Percentiles rank a stretch among this genome's conserved stretches.
Conservation (phyloP, 805 yeast genomes). For the Ogataea chonburiensis region DNA sequence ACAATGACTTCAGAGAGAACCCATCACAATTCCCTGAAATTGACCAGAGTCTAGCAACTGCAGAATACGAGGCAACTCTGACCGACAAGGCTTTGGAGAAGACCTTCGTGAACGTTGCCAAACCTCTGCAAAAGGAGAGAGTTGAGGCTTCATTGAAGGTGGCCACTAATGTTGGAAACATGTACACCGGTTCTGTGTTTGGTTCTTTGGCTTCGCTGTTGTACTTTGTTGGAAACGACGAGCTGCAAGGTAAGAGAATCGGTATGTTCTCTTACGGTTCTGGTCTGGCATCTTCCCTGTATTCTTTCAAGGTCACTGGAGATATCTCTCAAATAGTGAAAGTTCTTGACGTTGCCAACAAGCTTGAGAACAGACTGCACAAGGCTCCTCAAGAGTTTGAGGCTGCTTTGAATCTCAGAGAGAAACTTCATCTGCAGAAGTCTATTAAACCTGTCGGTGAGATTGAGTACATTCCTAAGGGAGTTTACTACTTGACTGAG, state of each 20-base stretch:
- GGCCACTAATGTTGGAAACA: slow-evolving; percentile 97
- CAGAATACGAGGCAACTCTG: slow-evolving; percentile 75
- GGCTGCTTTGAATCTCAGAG: slow-evolving; percentile 80
- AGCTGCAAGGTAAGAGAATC: slow-evolving; percentile 78
- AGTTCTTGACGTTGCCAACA: slow-evolving; percentile 63
- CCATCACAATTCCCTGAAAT: slow-evolving; percentile 61
- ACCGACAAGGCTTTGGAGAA: slow-evolving; percentile 82
- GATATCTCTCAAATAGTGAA: slow-evolving; percentile 69
- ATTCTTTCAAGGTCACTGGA: slow-evolving; percentile 75
- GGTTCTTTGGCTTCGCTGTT: slow-evolving; percentile 82
- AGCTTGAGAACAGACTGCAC: slow-evolving; percentile 61
- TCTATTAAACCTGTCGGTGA: slow-evolving; percentile 76
- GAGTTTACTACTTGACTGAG: slow-evolving; percentile 79
- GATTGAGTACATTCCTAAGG: slow-evolving; percentile 65
- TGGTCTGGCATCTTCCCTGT: slow-evolving; percentile 91
- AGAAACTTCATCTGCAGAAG: slow-evolving; percentile 82
- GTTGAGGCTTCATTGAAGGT: slow-evolving; percentile 79
- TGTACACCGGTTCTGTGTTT: slow-evolving; percentile 94
- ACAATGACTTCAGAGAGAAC: slow-evolving; percentile 79
- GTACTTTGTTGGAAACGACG: slow-evolving; percentile 68
- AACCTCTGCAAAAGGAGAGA: slow-evolving; percentile 62
- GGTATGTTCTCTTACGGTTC: slow-evolving; percentile 97
- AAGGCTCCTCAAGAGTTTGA: slow-evolving; percentile 81
- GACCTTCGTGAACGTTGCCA: slow-evolving; percentile 74
- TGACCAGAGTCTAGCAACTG: slow-evolving; percentile 46